Conservation (phyloP, 352 stramenopile species). For the Thraustotheca clavata region DNA sequence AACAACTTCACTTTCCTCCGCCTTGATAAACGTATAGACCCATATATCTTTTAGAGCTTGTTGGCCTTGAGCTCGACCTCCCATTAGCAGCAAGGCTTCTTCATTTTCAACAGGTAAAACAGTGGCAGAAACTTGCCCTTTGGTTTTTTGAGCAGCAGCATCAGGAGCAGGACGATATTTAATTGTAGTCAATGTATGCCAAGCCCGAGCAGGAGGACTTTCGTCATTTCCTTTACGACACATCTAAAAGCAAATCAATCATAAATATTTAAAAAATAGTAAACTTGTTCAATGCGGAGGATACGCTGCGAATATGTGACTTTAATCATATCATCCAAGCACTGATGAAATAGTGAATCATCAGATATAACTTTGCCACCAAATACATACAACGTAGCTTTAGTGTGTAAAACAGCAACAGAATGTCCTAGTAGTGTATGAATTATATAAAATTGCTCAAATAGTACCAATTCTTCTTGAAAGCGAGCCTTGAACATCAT, state of each 20-base stretch:
- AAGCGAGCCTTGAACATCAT: slow-evolving; percentile 48
- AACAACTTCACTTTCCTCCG: neutral
- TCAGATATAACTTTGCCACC: slow-evolving; percentile 36
- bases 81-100: slow-evolving; percentile 5
- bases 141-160: neutral
- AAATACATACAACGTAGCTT: slow-evolving; percentile 37
- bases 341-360: slow-evolving; percentile 23
- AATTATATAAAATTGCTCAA: neutral
- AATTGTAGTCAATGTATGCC: slow-evolving; percentile 15
- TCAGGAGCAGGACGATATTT: slow-evolving; percentile 8
- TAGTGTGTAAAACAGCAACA: slow-evolving; percentile 29
- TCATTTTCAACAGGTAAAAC: neutral
- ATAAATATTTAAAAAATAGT: neutral
- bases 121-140: neutral
- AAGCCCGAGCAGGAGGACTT: neutral
- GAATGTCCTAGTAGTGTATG: neutral
- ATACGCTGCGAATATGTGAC: neutral
- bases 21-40: neutral
- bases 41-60: slow-evolving; percentile 7
- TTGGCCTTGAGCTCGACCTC: neutral
- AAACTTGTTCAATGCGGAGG: neutral
- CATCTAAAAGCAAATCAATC: neutral
- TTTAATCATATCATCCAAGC: neutral
- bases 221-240: slow-evolving; percentile 4
- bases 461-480: slow-evolving; percentile 45